Conservation (phyloP, 2,329 filamentous ascomycete species). For the Curvularia hawaiiensis region DNA sequence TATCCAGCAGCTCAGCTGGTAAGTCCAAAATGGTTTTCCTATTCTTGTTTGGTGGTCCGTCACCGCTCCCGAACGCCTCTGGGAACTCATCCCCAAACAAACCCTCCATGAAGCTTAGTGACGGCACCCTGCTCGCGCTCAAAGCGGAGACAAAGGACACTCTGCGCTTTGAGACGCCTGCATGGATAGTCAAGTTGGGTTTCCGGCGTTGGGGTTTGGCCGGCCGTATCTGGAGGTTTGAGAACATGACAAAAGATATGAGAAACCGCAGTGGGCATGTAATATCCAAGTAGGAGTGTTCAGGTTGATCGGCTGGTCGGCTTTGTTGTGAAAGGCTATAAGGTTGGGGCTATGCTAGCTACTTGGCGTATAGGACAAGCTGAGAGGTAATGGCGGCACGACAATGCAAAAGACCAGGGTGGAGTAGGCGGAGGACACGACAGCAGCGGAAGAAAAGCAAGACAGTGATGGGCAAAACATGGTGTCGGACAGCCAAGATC, state of each 20-base stretch:
- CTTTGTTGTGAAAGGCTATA: background rate
- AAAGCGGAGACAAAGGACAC: slow-evolving; percentile 21
- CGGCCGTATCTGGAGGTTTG: slow-evolving; percentile 26
- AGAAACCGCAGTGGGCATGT: background rate
- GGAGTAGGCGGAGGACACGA: background rate
- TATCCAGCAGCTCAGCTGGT: slow-evolving; percentile 25
- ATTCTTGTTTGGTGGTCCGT: slow-evolving; percentile 16
- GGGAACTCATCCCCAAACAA: slow-evolving; percentile 36
- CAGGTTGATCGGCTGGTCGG: background rate
- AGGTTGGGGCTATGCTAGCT: slow-evolving; percentile 1
- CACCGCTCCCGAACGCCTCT: slow-evolving; percentile 22
- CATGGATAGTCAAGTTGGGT: slow-evolving; percentile 29
- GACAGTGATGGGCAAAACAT: slow-evolving; percentile 6
- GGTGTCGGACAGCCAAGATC: slow-evolving; percentile 9
- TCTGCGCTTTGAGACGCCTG: slow-evolving; percentile 30
- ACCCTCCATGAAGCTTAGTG: slow-evolving; percentile 31
- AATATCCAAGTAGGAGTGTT: background rate
- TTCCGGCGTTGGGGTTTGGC: slow-evolving; percentile 28
- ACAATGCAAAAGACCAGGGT: background rate
- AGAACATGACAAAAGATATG: slow-evolving; percentile 16
- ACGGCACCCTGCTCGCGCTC: slow-evolving; percentile 28
- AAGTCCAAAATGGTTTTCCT: slow-evolving; percentile 27
- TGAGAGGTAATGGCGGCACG: background rate
- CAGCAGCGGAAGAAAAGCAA: slow-evolving; percentile 2
- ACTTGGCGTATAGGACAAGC: background rate